Evolutionary conservation across 2,329 filamentous ascomycete species (phyloP).

Genomic region (Fusarium sarcochroum): DNA sequence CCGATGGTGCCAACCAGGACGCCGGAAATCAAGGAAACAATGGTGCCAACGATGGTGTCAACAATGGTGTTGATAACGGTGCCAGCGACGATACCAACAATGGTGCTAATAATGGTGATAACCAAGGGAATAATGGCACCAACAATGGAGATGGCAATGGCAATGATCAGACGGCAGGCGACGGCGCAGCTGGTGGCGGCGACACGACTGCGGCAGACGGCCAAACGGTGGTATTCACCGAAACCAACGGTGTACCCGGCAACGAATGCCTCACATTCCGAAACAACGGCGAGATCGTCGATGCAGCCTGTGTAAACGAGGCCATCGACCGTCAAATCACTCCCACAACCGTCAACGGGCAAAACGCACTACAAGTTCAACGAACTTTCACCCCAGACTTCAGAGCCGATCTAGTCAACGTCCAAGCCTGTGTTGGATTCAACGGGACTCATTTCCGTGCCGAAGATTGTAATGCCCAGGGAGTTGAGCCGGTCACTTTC

Average conservation of each 20-base stretch:
- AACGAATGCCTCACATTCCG: slow-evolving; percentile 38
- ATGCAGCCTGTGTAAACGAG: slow-evolving; percentile 35
- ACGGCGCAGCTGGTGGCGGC: not conserved
- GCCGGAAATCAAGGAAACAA: not conserved
- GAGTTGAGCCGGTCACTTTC: slow-evolving; percentile 29
- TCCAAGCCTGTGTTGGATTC: slow-evolving; percentile 35
- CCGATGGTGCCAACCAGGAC: not conserved
- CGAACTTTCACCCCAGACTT: slow-evolving; percentile 36
- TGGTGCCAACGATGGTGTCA: no score
- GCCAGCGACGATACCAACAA: no score
- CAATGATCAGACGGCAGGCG: not conserved
- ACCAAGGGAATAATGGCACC: not conserved
- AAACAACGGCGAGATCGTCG: slow-evolving; percentile 39
- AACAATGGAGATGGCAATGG: not conserved
- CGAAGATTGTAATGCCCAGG: slow-evolving; percentile 26
- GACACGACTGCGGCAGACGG: slow-evolving; percentile 2
- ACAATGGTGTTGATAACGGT: no score
- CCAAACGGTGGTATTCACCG: slow-evolving; percentile 32
- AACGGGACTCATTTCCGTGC: slow-evolving; percentile 36
- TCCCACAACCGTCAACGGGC: slow-evolving; percentile 22
- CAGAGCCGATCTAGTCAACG: slow-evolving; percentile 27
- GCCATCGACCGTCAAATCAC: slow-evolving; percentile 33
- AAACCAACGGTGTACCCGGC: slow-evolving; percentile 30
- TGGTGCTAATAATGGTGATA: not conserved
- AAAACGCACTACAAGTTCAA: slow-evolving; percentile 27